These are phyloP conservation scores for Candida namnaoensis DNA, from an alignment of 805 yeast species.

Conservation along the genomic window DNA sequence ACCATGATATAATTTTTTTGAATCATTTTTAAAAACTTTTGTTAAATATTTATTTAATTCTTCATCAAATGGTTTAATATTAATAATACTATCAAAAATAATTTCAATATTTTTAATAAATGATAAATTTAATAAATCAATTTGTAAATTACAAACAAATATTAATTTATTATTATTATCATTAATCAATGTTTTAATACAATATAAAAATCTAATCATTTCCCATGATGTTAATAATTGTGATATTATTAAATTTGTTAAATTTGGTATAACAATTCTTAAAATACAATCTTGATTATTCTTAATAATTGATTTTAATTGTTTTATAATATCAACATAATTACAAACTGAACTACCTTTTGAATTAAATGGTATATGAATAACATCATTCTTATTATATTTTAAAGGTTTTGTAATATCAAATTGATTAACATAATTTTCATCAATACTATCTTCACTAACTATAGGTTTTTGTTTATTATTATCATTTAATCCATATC, in stretches of 20 bases:
- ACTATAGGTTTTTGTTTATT: conserved; percentile 13
- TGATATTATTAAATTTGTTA: conserved; percentile 20
- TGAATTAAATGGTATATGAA: conserved; percentile 7
- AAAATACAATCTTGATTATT: conserved; percentile 39
- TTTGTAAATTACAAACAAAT: conserved; percentile 46
- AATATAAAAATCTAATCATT: conserved; percentile 52
- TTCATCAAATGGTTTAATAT: conserved; percentile 76
- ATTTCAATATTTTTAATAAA: conserved; percentile 46
- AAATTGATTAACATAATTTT: conserved; percentile 55
- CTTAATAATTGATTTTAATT: conserved; percentile 34
- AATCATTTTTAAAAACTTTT: conserved; percentile 60
- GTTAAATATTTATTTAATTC: conserved; percentile 60
- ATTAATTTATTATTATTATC: conserved; percentile 36
- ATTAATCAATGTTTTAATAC: conserved; percentile 45
- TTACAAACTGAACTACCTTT: too few species aligned
- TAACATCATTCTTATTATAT: conserved; percentile 1
- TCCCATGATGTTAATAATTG: conserved; percentile 32
- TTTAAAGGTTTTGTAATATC: conserved; percentile 53
- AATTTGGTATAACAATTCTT: conserved; percentile 56
- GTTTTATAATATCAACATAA: conserved; percentile 21
- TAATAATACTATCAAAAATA: conserved; percentile 59
- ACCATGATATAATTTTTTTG: conserved; percentile 78
- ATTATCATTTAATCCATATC: conserved; percentile 56
- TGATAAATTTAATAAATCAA: conserved; percentile 45
- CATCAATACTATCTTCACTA: conserved; percentile 25